Percentiles rank a stretch among this genome's conserved stretches.
Conservation (phyloP, 495 filamentous ascomycete species). For the Aspergillus funiculosus region DNA sequence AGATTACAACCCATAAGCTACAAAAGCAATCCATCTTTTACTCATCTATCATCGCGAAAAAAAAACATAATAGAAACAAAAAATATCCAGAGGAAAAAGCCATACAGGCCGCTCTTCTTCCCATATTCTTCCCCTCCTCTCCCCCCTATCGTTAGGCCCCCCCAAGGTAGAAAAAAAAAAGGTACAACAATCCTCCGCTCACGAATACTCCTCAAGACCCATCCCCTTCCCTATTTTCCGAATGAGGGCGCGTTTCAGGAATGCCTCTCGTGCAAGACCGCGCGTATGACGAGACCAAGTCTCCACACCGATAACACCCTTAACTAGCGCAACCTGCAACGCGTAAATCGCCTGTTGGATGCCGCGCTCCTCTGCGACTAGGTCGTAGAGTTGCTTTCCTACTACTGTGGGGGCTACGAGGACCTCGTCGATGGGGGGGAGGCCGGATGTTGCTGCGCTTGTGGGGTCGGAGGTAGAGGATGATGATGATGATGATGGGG, state of each 20-base stretch:
- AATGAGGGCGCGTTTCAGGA: conserved; percentile 80
- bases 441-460: conserved; percentile 28
- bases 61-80: too few species aligned
- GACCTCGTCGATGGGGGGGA: conserved; percentile 75
- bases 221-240: conserved; percentile 85
- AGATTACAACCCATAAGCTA: too few species aligned
- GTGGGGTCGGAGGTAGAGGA: conserved; percentile 34
- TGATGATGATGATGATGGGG: not conserved
- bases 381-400: conserved; percentile 81
- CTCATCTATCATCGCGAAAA: too few species aligned
- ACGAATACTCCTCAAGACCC: conserved; percentile 49
- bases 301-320: conserved; percentile 70
- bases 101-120: too few species aligned
- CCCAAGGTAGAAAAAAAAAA: too few species aligned
- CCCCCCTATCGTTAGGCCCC: too few species aligned
- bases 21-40: too few species aligned
- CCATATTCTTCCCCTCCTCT: too few species aligned
- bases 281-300: conserved; percentile 81
- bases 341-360: conserved; percentile 81
- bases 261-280: conserved; percentile 79
- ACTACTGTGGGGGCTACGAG: conserved; percentile 93
- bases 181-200: not conserved
- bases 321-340: conserved; percentile 73
- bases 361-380: conserved; percentile 78
- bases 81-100: too few species aligned